A percentile compares a stretch with the other conserved stretches of the same genome.
Evolutionary conservation across 2,329 filamentous ascomycete species (phyloP).

Genomic region (Onygenales sp.): DNA sequence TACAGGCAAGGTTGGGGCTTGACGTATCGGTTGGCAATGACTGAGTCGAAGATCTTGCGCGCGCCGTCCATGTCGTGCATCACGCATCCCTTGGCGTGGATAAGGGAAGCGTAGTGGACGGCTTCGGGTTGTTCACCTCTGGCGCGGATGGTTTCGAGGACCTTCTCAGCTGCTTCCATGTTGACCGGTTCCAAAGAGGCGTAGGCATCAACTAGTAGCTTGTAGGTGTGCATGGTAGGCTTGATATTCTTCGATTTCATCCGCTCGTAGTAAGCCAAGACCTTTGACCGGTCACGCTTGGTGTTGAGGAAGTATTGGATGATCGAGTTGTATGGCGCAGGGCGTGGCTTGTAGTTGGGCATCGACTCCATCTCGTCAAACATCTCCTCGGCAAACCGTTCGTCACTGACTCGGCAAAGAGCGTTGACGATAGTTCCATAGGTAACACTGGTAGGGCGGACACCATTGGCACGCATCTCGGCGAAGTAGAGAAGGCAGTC

Average conservation of each 20-base stretch:
- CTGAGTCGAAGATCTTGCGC: conserved; percentile 68
- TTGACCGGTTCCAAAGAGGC: conserved; percentile 87
- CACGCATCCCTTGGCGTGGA: conserved; percentile 92
- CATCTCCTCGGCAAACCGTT: conserved; percentile 93
- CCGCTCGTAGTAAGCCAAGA: conserved; percentile 86
- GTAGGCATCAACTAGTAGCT: conserved; percentile 90
- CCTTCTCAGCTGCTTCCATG: conserved; percentile 75
- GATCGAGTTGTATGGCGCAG: conserved; percentile 97
- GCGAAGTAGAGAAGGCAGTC: conserved; percentile 97
- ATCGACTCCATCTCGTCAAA: conserved; percentile 99
- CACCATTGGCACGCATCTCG: conserved; percentile 87
- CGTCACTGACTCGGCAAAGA: conserved; percentile 90
- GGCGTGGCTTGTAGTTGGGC: conserved; percentile 96
- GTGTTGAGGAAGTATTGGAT: conserved; percentile 99
- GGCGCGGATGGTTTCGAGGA: conserved; percentile 67
- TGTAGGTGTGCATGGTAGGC: conserved; percentile 93
- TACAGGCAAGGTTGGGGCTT: conserved; percentile 77
- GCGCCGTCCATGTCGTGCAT: conserved; percentile 84
- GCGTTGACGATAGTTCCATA: conserved; percentile 98
- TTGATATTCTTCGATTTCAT: conserved; percentile 82
- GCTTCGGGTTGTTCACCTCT: conserved; percentile 72
- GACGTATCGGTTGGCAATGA: conserved; percentile 58
- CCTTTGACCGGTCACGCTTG: conserved; percentile 91
- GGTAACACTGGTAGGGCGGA: conserved; percentile 93
- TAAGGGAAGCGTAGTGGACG: conserved; percentile 90